A percentile compares a stretch with the other conserved stretches of the same genome.
phyloP scores from a whole-genome alignment of 495 filamentous ascomycete species.

The Jackrogersella multiformis region DNA sequence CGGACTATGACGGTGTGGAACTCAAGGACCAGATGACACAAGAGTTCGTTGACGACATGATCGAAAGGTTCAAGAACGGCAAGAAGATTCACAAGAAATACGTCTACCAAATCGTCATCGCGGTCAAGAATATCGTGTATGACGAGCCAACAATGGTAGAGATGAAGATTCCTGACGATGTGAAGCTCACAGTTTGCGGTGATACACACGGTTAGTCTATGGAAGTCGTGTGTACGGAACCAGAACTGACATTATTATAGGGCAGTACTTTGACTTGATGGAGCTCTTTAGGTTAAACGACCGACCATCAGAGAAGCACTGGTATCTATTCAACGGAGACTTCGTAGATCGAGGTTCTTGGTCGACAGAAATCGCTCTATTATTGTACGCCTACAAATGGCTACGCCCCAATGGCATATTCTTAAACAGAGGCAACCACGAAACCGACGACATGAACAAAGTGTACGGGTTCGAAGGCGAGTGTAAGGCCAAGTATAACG shows the following conservation, averaged over 20 bases:
- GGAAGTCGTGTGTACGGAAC: background rate
- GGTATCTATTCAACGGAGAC: slow-evolving; percentile 98
- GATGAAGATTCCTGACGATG: slow-evolving; percentile 78
- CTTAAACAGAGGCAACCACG: slow-evolving; percentile 98
- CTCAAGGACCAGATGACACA: slow-evolving; percentile 88
- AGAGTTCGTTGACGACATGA: slow-evolving; percentile 97
- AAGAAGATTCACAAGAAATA: slow-evolving; percentile 97
- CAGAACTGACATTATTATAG: slow-evolving; percentile 53
- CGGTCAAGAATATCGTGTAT: slow-evolving; percentile 87
- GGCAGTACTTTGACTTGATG: slow-evolving; percentile 97
- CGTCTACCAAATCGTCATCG: slow-evolving; percentile 92
- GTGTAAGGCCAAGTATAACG: slow-evolving; percentile 97
- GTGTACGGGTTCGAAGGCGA: slow-evolving; percentile 99
- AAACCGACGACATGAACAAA: slow-evolving; percentile 99
- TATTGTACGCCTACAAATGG: slow-evolving; percentile 98
- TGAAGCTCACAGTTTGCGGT: slow-evolving; percentile 91
- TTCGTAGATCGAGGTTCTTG: slow-evolving; percentile 98
- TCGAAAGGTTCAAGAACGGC: slow-evolving; percentile 91
- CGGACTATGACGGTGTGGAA: slow-evolving; percentile 82
- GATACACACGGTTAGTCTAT: slow-evolving; percentile 85
- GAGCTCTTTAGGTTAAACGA: slow-evolving; percentile 96
- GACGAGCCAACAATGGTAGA: slow-evolving; percentile 98
- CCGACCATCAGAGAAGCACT: slow-evolving; percentile 80
- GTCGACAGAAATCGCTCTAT: slow-evolving; percentile 94
- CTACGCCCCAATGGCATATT: slow-evolving; percentile 86